These are phyloP conservation scores for Skeletonema potamos DNA, from an alignment of 108 stramenopile species.

Conservation along the genomic window DNA sequence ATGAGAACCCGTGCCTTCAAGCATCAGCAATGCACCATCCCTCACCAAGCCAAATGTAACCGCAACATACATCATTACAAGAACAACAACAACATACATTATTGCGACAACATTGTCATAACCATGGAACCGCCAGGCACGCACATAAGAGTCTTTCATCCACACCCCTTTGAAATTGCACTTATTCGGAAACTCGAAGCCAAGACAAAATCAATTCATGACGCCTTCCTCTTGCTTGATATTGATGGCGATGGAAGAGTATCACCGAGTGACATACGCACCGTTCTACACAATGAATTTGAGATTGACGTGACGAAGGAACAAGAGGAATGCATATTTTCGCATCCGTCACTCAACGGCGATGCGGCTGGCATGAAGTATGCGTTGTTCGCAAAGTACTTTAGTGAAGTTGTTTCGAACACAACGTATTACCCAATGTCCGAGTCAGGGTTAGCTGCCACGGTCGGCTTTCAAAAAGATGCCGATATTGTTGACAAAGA, in stretches of 20 bases:
- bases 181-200: constrained; percentile 31
- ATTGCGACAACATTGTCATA: background rate
- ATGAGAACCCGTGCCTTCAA: too few relatives aligned
- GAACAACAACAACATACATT: background rate
- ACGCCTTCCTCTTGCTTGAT: constrained; percentile 47
- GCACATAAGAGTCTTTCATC: background rate
- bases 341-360: background rate
- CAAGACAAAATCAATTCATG: constrained; percentile 19
- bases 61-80: too few relatives aligned
- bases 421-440: constrained; percentile 8
- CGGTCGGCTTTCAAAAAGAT: constrained; percentile 28
- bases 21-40: too few relatives aligned
- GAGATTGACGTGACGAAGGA: constrained; percentile 33
- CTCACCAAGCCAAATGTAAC: too few relatives aligned
- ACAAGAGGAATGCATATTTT: constrained; percentile 19
- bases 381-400: constrained; percentile 37
- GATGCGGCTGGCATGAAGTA: constrained; percentile 22
- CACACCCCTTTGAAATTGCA: constrained; percentile 43
- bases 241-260: constrained; percentile 31
- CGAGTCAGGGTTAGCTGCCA: constrained; percentile 19
- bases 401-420: constrained; percentile 21
- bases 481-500: constrained; percentile 8
- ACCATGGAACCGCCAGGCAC: constrained; percentile 21
- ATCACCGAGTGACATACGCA: constrained; percentile 22
- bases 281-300: constrained; percentile 41